A percentile compares a stretch with the other conserved stretches of the same genome.
phyloP scores from a whole-genome alignment of 768 basidiomycete genomes.

The Lentinula aciculospora region DNA sequence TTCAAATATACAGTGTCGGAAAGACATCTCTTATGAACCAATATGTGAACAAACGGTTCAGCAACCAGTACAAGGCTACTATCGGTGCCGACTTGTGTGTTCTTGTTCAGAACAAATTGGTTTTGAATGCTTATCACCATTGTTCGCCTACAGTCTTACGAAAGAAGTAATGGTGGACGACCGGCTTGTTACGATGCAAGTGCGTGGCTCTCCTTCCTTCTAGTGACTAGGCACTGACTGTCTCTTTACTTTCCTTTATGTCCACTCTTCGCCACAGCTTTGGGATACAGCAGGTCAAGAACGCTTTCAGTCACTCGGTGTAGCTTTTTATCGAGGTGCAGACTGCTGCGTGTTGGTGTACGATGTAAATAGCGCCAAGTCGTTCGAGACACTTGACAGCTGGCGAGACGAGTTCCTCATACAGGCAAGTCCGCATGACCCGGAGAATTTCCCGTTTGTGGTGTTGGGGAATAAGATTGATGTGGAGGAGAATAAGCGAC shows the following conservation, averaged over 20 bases:
- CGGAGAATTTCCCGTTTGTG: constrained; percentile 99
- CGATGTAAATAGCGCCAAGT: constrained; percentile 98
- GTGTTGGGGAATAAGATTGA: constrained; percentile 99
- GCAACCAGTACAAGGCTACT: constrained; percentile 99
- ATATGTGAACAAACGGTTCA: constrained; percentile 99
- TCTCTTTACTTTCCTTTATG: background rate
- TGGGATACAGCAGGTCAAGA: constrained; percentile 99
- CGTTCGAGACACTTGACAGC: constrained; percentile 96
- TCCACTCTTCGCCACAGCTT: no score
- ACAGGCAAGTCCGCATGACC: constrained; percentile 96
- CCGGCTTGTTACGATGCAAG: constrained; percentile 98
- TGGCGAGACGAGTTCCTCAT: constrained; percentile 99
- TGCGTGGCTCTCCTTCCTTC: constrained; percentile 23
- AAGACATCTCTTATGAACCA: constrained; percentile 99
- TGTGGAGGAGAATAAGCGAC: constrained; percentile 96
- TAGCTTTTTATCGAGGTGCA: constrained; percentile 98
- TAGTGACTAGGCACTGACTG: no score
- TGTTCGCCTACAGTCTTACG: constrained; percentile 60
- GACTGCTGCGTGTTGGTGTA: constrained; percentile 99
- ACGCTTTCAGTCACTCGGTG: constrained; percentile 97
- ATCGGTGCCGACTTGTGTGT: constrained; percentile 95
- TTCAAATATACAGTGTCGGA: constrained; percentile 61
- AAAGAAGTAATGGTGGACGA: constrained; percentile 99
- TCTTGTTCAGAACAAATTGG: constrained; percentile 9
- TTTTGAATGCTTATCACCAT: constrained; percentile 15